A percentile compares a stretch with the other conserved stretches of the same genome.
Evolutionary conservation across 2,329 filamentous ascomycete species (phyloP).

Genomic region (Ascochyta viciae-villosae): DNA sequence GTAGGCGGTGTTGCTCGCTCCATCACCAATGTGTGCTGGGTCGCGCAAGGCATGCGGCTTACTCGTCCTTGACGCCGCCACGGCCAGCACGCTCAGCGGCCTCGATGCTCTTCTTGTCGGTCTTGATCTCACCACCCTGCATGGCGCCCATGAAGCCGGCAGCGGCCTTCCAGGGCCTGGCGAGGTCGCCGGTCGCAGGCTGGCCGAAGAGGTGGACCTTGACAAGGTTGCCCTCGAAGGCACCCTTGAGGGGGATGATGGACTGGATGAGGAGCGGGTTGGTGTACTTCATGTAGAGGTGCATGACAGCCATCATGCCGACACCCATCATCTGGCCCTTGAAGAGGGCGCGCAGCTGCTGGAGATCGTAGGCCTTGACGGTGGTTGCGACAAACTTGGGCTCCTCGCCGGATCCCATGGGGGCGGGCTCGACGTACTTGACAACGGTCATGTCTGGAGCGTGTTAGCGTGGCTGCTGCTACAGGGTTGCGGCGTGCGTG

Average conservation of each 20-base stretch:
- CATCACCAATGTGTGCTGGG: neutral
- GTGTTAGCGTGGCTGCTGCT: slow-evolving; percentile 20
- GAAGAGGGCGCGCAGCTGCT: slow-evolving; percentile 83
- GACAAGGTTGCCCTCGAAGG: slow-evolving; percentile 92
- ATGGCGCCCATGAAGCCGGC: slow-evolving; percentile 84
- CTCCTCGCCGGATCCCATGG: slow-evolving; percentile 92
- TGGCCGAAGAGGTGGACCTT: slow-evolving; percentile 94
- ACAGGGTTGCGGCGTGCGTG: neutral
- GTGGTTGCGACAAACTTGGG: slow-evolving; percentile 97
- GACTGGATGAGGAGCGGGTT: slow-evolving; percentile 98
- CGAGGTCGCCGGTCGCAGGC: slow-evolving; percentile 86
- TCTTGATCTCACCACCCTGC: slow-evolving; percentile 77
- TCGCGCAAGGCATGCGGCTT: slow-evolving; percentile 21
- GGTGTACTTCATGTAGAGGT: slow-evolving; percentile 99
- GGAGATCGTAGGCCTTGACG: slow-evolving; percentile 90
- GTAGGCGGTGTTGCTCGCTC: neutral
- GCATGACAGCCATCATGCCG: slow-evolving; percentile 98
- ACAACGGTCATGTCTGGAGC: slow-evolving; percentile 87
- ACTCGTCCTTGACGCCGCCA: slow-evolving; percentile 62
- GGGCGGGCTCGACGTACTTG: slow-evolving; percentile 96
- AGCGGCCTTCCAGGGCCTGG: slow-evolving; percentile 90
- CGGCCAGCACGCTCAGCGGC: slow-evolving; percentile 58
- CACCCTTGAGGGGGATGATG: slow-evolving; percentile 96
- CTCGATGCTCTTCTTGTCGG: slow-evolving; percentile 71
- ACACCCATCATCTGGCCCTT: slow-evolving; percentile 94